phyloP scores from a whole-genome alignment of 768 basidiomycete species.

The Zangia roseola region DNA sequence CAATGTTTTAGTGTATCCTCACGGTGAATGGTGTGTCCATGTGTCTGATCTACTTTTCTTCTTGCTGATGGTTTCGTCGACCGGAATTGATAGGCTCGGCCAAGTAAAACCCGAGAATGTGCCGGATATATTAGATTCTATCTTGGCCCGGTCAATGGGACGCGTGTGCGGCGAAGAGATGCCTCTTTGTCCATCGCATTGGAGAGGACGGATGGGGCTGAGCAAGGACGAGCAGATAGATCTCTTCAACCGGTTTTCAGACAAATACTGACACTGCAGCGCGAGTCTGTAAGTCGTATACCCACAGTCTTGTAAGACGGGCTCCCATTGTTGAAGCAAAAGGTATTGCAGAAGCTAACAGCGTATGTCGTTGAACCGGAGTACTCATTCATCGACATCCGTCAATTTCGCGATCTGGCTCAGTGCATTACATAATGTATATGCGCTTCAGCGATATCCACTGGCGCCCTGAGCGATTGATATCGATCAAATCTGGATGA shows the following conservation, averaged over 20 bases:
- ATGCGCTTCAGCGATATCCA: too few relatives aligned
- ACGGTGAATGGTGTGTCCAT: slow-evolving; percentile 64
- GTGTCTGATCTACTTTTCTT: background rate
- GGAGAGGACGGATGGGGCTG: slow-evolving; percentile 74
- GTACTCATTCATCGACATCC: too few relatives aligned
- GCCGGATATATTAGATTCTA: slow-evolving; percentile 47
- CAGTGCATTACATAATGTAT: too few relatives aligned
- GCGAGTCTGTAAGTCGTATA: too few relatives aligned
- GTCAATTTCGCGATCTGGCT: too few relatives aligned
- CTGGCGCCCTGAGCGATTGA: too few relatives aligned
- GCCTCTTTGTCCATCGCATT: slow-evolving; percentile 48
- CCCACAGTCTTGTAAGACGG: too few relatives aligned
- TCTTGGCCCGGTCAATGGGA: slow-evolving; percentile 32
- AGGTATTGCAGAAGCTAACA: too few relatives aligned
- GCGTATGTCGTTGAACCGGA: too few relatives aligned
- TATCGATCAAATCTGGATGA: too few relatives aligned
- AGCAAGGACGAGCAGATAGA: slow-evolving; percentile 54
- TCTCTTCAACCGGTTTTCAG: slow-evolving; percentile 26
- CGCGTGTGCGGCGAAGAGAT: slow-evolving; percentile 30
- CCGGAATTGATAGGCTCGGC: slow-evolving; percentile 52
- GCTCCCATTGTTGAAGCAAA: too few relatives aligned
- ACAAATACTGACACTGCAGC: background rate
- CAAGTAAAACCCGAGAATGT: slow-evolving; percentile 57
- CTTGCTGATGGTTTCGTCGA: background rate
- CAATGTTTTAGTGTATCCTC: slow-evolving; percentile 66